These are phyloP conservation scores for Golubevia sp. DNA, from an alignment of 1,284 basidiomycete species.

Conservation along the genomic window DNA sequence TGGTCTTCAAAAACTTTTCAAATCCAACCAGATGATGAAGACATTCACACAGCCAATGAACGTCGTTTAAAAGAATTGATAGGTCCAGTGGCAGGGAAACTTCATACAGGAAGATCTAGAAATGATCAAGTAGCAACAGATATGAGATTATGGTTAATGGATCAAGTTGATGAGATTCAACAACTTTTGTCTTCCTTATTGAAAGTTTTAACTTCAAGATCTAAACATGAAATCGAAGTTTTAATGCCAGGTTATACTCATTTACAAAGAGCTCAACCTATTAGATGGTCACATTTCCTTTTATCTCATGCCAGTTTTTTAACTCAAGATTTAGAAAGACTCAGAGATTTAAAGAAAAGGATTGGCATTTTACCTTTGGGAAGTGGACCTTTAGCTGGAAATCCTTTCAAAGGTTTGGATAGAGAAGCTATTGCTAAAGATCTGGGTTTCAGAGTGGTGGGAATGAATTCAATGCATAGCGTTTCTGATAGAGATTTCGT, in stretches of 20 bases:
- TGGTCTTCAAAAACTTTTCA: constrained; percentile 68
- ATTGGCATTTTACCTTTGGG: constrained; percentile 92
- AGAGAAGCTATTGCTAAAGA: constrained; percentile 52
- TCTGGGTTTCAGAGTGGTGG: constrained; percentile 55
- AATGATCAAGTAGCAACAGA: constrained; percentile 99
- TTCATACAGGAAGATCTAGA: constrained; percentile 92
- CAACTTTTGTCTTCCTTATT: constrained; percentile 78
- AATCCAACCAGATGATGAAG: constrained; percentile 78
- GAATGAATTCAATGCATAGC: constrained; percentile 65
- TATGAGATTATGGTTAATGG: constrained; percentile 92
- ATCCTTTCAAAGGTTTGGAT: constrained; percentile 72
- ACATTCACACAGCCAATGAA: constrained; percentile 99
- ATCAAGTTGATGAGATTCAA: constrained; percentile 76
- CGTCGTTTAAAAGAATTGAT: constrained; percentile 90
- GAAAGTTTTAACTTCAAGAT: constrained; percentile 84
- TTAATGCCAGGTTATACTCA: constrained; percentile 97
- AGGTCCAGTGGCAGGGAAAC: constrained; percentile 66
- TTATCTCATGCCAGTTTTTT: constrained; percentile 94
- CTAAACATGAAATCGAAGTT: constrained; percentile 86
- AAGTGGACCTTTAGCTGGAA: constrained; percentile 91
- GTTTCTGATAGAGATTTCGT: constrained; percentile 97
- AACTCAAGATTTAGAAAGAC: constrained; percentile 81
- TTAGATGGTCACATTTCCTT: constrained; percentile 96
- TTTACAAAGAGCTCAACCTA: constrained; percentile 81
- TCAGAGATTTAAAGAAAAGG: constrained; percentile 74